Base-by-base conservation (phyloP, 2,329 filamentous ascomycete genomes). In the Diaporthe aspalathi region DNA sequence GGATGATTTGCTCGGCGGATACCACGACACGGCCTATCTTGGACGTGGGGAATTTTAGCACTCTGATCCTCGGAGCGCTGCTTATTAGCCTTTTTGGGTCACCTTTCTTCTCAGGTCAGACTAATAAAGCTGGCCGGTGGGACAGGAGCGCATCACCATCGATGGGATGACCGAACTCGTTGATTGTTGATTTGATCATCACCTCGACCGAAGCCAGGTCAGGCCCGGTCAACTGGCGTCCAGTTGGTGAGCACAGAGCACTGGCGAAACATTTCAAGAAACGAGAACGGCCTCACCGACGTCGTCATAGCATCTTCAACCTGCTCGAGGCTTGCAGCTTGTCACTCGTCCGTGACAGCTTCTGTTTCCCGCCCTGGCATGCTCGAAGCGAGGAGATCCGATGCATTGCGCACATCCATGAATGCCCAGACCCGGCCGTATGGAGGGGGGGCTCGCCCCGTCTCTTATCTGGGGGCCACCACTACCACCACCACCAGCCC, bases 311-410 rank as follows among this genome's bases (percentile, higher is more conserved):
- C 60, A 65, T 50, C 60, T 24, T 17, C 45, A 20, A 27, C 6
- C 29, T 38, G 60, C 60, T 17, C 22, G 43, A 14, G 5, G n/a
- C 45, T 50, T 38, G 60, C 45, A 24, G n/a, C 43, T 38, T 38
- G 60, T 65, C 60, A 50, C 60, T 35, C 29, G 43, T 65, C 29
- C 60, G 60, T 65, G 53, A 68, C 66, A 68, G 53, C 66, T 56
- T 50, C 45, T 60, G 66, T 68, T 68, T 60, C 53, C 66, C 52
- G 60, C 60, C 60, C 60, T 38, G 60, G 60, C 60, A 43, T 50
- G 45, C 29, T 45, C 60, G 60, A 65, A 65, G 60, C 60, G 60
- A 65, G 50, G 60, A 49, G 43, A 40, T 60, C 43, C 43, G 49
- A 57, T 57, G 66, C 52, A 56, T 47, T 47, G 52, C 66, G 52